A percentile compares a stretch with the other conserved stretches of the same genome.
Conservation (phyloP, 768 basidiomycete genomes). For the Boletellus ananas region DNA sequence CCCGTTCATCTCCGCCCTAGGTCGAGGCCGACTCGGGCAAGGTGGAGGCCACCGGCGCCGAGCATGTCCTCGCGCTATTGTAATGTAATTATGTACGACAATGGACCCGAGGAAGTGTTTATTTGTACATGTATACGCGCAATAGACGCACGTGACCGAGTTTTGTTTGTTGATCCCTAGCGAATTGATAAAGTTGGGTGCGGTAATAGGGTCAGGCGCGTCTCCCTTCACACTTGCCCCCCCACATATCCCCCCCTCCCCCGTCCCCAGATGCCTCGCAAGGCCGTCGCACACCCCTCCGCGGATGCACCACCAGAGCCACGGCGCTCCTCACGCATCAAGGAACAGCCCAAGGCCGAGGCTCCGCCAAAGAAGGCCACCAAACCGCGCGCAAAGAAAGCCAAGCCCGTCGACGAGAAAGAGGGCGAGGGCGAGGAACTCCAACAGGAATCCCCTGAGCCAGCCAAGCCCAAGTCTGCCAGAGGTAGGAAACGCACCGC, state of each 20-base stretch:
- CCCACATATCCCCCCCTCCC: constrained; percentile 6
- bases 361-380: constrained; percentile 53
- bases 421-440: constrained; percentile 42
- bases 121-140: constrained; percentile 33
- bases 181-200: constrained; percentile 31
- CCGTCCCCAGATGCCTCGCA: constrained; percentile 58
- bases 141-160: constrained; percentile 29
- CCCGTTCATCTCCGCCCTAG: constrained; percentile 3
- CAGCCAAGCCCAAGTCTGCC: constrained; percentile 42
- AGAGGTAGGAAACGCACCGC: constrained; percentile 54
- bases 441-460: constrained; percentile 27
- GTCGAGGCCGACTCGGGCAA: constrained; percentile 9
- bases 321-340: constrained; percentile 73
- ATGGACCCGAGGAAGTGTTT: constrained; percentile 10
- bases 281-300: constrained; percentile 49
- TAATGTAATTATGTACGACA: constrained; percentile 12
- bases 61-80: constrained; percentile 10
- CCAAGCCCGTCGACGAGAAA: constrained; percentile 38
- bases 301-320: constrained; percentile 41
- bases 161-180: constrained; percentile 34
- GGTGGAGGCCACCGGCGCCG: constrained; percentile 11
- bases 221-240: constrained; percentile 23
- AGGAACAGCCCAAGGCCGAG: constrained; percentile 60
- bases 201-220: constrained; percentile 28
- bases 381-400: constrained; percentile 56